Evolutionary conservation across 2,329 filamentous ascomycete species (phyloP), one percentile per base, ranked within the genome.

Genomic region (Cercospora beticola): DNA sequence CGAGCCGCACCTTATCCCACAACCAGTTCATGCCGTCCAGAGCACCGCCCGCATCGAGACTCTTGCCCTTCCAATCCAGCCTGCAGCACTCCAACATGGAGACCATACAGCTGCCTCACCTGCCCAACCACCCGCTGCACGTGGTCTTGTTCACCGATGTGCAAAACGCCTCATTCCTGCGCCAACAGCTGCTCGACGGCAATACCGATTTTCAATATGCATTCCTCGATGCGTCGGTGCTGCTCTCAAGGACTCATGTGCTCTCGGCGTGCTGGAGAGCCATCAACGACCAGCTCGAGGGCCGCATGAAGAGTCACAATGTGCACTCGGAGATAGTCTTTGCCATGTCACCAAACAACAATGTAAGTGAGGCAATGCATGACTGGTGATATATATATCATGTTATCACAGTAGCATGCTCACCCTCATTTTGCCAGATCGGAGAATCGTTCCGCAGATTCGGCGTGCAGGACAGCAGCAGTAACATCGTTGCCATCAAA

Each of bases 131-230:
- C 78, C 85, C 87, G 6, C 83, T 97, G 31, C 89, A 95, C 79
- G 82, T 92, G 61, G 89, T 88, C 54, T 82, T 97, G 33, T 97
- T 95, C 82, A 86, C 84, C 23, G 83, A 92, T 78, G 87, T 98
- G 66, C 79, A 86, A 70, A 99, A 99, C 79, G 87, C 93, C 10
- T 81, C 86, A 0, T 93, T 90, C 76, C 84, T 99, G 54, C 90
- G 93, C 63, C 85, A 90, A 74, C 94, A 97, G 81, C 87, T 99
- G 5, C 84, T 98, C n/a, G 86, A 88, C 5, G 91, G 92, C 63
- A 97, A 98, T 77, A 77, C 87, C 10, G 89, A 90, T 8, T 98
- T 94, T 75, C 93, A 98, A 80, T 98, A 98, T 83, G 93, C 94
- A 36, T 91, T 99, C 73, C 87, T 99, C 58, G 94, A 99, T 81